Evolutionary conservation across 192 early-diverging fungal genomes (phyloP).

Genomic region (Podila epicladia): DNA sequence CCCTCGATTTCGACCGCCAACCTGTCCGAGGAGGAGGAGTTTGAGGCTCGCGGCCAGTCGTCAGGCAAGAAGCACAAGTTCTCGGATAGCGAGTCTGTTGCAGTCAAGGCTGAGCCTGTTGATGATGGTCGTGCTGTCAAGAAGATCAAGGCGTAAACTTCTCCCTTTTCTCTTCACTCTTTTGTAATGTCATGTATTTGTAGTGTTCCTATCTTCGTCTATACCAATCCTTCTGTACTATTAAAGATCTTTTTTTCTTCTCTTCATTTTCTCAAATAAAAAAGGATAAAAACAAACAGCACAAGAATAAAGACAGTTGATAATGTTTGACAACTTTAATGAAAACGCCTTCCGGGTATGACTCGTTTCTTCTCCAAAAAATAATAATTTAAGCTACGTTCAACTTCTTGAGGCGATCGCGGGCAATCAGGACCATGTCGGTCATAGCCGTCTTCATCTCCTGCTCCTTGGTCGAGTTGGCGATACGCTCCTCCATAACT

Average conservation of each 20-base stretch:
- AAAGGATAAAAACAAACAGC: too few species aligned
- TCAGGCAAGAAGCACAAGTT: constrained; percentile 26
- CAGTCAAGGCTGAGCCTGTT: constrained; percentile 1
- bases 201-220: too few species aligned
- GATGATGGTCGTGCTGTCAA: constrained; percentile 17
- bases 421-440: constrained; percentile 86
- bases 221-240: too few species aligned
- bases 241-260: too few species aligned
- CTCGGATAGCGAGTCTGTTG: neutral
- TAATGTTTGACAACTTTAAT: too few species aligned
- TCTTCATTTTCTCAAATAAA: too few species aligned
- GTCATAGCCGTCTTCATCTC: constrained; percentile 77
- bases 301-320: too few species aligned
- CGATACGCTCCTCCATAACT: constrained; percentile 75
- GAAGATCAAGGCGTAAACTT: constrained; percentile 22
- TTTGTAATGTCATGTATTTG: neutral
- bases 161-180: neutral
- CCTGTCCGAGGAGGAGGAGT: constrained; percentile 33
- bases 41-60: neutral
- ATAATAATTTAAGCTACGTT: constrained; percentile 19
- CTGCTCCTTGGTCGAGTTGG: constrained; percentile 63
- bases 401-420: constrained; percentile 80
- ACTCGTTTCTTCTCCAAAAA: neutral
- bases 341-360: neutral
- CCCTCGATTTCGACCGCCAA: constrained; percentile 18